Evolutionary conservation across 495 filamentous ascomycete species (phyloP).

Genomic region (Neurospora sp.): DNA sequence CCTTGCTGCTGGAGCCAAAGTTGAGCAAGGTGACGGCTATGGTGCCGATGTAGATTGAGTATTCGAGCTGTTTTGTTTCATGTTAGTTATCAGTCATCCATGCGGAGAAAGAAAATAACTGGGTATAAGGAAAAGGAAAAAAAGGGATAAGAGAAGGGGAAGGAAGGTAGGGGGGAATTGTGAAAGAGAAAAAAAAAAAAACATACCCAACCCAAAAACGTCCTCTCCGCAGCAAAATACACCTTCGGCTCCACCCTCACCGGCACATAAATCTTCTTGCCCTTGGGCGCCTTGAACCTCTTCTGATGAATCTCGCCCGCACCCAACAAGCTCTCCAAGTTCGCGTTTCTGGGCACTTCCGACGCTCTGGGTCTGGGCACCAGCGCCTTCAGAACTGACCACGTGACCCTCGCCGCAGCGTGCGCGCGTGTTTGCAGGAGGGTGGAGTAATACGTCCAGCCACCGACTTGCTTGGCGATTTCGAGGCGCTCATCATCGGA

Average conservation of each 20-base stretch:
- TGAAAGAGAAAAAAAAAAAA: not conserved
- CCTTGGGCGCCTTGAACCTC: constrained; percentile 77
- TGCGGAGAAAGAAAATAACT: no score
- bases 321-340: constrained; percentile 36
- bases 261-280: constrained; percentile 89
- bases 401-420: constrained; percentile 26
- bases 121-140: no score
- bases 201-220: constrained; percentile 83
- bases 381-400: constrained; percentile 37
- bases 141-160: no score
- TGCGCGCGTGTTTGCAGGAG: constrained; percentile 29
- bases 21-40: constrained; percentile 90
- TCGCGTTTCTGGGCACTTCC: constrained; percentile 43
- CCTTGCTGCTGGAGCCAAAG: constrained; percentile 45
- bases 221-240: constrained; percentile 91
- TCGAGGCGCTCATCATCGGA: constrained; percentile 58
- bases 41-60: constrained; percentile 83
- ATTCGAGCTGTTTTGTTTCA: constrained; percentile 55
- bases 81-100: constrained; percentile 7
- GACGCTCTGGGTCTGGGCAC: constrained; percentile 54
- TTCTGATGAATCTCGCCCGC: constrained; percentile 44
- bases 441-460: constrained; percentile 56
- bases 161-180: no score
- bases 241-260: constrained; percentile 96
- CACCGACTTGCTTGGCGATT: constrained; percentile 61